Conservation (phyloP, 805 yeast genomes). For the Zygosaccharomyces kombuchaensis region DNA sequence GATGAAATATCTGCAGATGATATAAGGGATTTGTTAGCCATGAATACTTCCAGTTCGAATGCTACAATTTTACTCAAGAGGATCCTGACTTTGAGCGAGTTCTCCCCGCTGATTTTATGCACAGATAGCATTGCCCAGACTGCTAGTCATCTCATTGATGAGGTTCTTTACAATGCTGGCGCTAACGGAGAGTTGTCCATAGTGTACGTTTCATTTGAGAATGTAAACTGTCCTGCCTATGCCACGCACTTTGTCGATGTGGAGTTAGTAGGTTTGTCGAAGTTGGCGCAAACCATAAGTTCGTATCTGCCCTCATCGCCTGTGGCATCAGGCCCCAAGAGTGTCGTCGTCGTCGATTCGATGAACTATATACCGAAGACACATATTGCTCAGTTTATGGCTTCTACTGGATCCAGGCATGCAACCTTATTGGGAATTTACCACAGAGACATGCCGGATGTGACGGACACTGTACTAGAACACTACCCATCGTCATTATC, state of each 20-base stretch:
- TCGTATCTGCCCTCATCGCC: conserved; percentile 21
- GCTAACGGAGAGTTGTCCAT: conserved; percentile 33
- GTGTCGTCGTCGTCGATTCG: conserved; percentile 59
- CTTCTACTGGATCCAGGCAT: conserved; percentile 45
- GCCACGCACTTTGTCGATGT: conserved; percentile 50
- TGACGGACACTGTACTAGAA: conserved; percentile 18
- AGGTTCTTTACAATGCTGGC: conserved; percentile 45
- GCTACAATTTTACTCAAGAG: conserved; percentile 61
- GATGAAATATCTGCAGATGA: neutral
- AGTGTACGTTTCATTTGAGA: conserved; percentile 65
- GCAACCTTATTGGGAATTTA: conserved; percentile 44
- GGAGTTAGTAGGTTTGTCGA: conserved; percentile 17
- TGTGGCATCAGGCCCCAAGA: conserved; percentile 23
- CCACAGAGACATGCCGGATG: conserved; percentile 43
- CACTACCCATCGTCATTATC: conserved; percentile 53
- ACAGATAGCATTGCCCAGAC: conserved; percentile 71
- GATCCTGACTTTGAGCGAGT: conserved; percentile 64
- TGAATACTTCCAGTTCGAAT: conserved; percentile 38
- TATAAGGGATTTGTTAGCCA: conserved; percentile 6
- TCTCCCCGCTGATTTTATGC: conserved; percentile 65
- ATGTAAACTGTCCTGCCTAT: conserved; percentile 48
- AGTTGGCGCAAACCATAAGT: conserved; percentile 18
- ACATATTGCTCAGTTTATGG: conserved; percentile 47
- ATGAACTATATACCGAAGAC: conserved; percentile 52
- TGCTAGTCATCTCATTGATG: conserved; percentile 50